Evolutionary conservation across 331 rosid genomes (phyloP), one percentile per base, ranked within the genome.

Genomic region (Rosa hybrid): DNA sequence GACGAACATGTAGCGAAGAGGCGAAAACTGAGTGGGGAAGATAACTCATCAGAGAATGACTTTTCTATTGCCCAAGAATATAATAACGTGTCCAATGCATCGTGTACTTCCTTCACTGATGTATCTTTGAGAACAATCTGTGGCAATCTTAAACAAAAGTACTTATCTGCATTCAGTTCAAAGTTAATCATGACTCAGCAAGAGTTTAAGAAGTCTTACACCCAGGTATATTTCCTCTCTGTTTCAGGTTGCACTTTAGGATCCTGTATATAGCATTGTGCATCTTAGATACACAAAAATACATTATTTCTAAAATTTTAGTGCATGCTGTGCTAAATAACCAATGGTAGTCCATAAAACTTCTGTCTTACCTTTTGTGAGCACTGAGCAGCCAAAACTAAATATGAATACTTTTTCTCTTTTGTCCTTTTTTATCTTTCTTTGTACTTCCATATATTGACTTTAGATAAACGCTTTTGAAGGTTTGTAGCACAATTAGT

Each of bases 151-250:
- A 90, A 90, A 72, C 91, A 83, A 78, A 95, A 93, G 84, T 95
- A 81, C 87, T 88, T 95, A 77, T 82, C 93, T 77, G 88, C 86
- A 69, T 95, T 91, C 84, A 86, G 78, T 80, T 89, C 93, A 81
- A 95, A 90, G 89, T 89, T 95, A 54, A 87, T 82, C 38, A 46
- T 81, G 69, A 88, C 92, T 84, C 94, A 87, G 72, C 96, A 87
- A 77, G 97, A 93, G 79, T 95, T 93, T 89, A 84, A 80, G 82
- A 90, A 89, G 75, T 87, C 89, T 53, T 83, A 89, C 83, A 74
- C 7, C 62, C 97, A 88, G 96, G 99, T 93, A 84, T 70, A 72
- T 80, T 51, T 87, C 80, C 77, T 69, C 38, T 48, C 39, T 62
- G 74, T 54, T 64, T n/a, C 56, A 5, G 18, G 6, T 71, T 18